phyloP scores from a whole-genome alignment of 2,329 filamentous ascomycete genomes.

The Amesomyces nigricolor region DNA sequence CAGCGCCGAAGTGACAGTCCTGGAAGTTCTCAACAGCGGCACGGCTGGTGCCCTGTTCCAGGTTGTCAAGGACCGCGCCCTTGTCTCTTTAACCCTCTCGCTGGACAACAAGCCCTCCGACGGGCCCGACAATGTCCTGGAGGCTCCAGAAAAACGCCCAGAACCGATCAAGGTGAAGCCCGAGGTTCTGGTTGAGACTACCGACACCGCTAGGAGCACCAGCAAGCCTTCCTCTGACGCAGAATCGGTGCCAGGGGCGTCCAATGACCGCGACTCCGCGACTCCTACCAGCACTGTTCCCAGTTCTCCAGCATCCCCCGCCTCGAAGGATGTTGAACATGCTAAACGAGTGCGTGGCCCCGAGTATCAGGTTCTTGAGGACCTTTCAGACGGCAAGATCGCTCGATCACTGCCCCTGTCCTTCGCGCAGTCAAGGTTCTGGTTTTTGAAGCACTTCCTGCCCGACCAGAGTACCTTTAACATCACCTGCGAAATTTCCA shows the following conservation, averaged over 20 bases:
- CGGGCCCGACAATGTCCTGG: neutral
- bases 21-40: slow-evolving; percentile 36
- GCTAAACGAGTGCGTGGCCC: slow-evolving; percentile 22
- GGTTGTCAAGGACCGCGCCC: neutral
- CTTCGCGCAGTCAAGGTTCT: slow-evolving; percentile 37
- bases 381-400: slow-evolving; percentile 24
- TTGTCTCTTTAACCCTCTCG: slow-evolving; percentile 3
- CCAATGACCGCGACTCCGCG: neutral
- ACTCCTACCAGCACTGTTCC: neutral
- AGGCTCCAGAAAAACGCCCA: neutral
- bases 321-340: neutral
- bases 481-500: slow-evolving; percentile 28
- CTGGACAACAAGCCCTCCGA: neutral
- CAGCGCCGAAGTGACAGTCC: slow-evolving; percentile 37
- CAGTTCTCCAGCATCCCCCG: neutral
- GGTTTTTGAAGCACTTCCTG: slow-evolving; percentile 32
- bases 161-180: neutral
- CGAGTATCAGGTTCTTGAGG: slow-evolving; percentile 31
- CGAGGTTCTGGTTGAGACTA: neutral
- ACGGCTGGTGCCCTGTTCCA: slow-evolving; percentile 7
- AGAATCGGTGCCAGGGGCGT: neutral
- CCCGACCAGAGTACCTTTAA: slow-evolving; percentile 38
- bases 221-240: neutral
- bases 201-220: neutral
- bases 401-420: slow-evolving; percentile 27